Percentiles rank a stretch among this genome's conserved stretches.
These are phyloP conservation scores for Monilinia laxa DNA, from an alignment of 2,329 filamentous ascomycete species.

Conservation along the genomic window DNA sequence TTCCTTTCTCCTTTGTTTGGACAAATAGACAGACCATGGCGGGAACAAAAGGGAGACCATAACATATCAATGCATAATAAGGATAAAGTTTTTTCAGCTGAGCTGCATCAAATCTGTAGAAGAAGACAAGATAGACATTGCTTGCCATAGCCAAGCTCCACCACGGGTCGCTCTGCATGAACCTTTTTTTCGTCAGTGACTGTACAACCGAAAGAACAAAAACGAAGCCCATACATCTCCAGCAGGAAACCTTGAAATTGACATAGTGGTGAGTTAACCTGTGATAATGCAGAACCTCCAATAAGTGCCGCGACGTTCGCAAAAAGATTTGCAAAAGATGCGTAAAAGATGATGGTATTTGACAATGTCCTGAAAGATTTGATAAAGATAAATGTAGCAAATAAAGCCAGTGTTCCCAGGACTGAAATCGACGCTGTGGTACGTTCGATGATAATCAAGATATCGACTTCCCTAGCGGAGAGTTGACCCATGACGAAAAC, in stretches of 20 bases:
- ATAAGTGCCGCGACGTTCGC: conserved; percentile 58
- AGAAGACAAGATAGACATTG: conserved; percentile 62
- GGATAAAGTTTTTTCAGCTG: conserved; percentile 54
- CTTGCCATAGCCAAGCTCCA: conserved; percentile 61
- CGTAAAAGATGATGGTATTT: conserved; percentile 64
- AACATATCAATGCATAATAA: conserved; percentile 54
- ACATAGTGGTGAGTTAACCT: conserved; percentile 44
- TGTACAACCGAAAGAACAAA: conserved; percentile 24
- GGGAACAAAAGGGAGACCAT: conserved; percentile 56
- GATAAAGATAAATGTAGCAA: conserved; percentile 67
- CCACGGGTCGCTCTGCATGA: conserved; percentile 52
- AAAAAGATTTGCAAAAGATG: conserved; percentile 60
- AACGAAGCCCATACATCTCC: conserved; percentile 68
- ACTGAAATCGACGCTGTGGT: conserved; percentile 69
- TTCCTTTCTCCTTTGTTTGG: conserved; percentile 38
- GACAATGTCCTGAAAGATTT: conserved; percentile 75
- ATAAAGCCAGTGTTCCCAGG: conserved; percentile 67
- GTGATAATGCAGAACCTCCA: conserved; percentile 46
- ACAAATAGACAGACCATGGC: conserved; percentile 56
- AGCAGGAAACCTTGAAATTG: conserved; percentile 79
- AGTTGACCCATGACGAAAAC: conserved; percentile 25
- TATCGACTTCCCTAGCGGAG: conserved; percentile 45
- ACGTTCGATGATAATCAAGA: conserved; percentile 64
- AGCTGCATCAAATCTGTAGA: conserved; percentile 51
- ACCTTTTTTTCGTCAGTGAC: conserved; percentile 55